Evolutionary conservation across 192 early-diverging fungal genomes (phyloP), one percentile per base, ranked within the genome.

Genomic region (Coemansia sp.): DNA sequence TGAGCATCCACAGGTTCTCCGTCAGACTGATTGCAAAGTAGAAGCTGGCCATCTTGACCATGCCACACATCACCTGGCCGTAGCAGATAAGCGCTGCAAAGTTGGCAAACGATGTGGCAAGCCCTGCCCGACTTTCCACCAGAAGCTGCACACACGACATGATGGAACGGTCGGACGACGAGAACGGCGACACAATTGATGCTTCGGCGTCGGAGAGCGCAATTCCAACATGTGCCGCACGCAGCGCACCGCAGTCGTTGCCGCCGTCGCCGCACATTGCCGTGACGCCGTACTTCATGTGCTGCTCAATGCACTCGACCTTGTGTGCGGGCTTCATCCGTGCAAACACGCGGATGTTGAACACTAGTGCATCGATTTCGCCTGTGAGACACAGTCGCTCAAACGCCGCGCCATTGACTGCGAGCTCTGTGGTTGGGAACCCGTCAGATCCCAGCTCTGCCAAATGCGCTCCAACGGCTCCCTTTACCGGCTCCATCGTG

Each of bases 251-350:
- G 61, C 89, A 90, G 71, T 94, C 92, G 70, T 94, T 94, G 49
- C 90, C 91, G 75, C 92, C 92, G 63, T 94, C 92, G 55, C 92
- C 92, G 76, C 90, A 90, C 92, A 94, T 94, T 42, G 88, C 90
- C 20, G 90, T 89, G 56, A 93, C 87, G 25, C 83, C 87, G 17
- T 81, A 83, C 63, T 88, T 87, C 90, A 93, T 92, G 63, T 92
- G 91, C 51, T 87, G 75, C 61, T 88, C 79, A 49, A 92, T 87
- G 74, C 90, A 91, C 38, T 84, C 67, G 37, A 92, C 87, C 75
- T 93, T 93, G 65, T 90, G 87, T 48, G 85, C 79, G 44, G 92
- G 92, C 67, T 86, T 85, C 91, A 92, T 93, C 58, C 92, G 84
- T 19, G 89, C 92, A 81, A 91, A 93, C 5, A 93, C 84, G 63